Evolutionary conservation across 164 flowering plant genomes (phyloP).

Genomic region (Sedum album): DNA sequence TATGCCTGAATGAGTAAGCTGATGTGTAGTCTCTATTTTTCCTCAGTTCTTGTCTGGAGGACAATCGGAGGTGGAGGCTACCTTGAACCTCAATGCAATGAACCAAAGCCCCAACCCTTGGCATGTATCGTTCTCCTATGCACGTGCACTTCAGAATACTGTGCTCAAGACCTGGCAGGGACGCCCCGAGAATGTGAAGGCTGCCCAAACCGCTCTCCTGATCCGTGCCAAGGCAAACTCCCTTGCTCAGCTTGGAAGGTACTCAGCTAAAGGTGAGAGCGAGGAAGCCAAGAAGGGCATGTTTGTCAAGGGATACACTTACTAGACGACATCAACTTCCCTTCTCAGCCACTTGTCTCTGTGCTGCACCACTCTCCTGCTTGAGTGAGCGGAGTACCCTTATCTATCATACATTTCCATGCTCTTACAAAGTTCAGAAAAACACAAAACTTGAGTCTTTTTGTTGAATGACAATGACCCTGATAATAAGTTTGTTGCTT

Average conservation of each 20-base stretch:
- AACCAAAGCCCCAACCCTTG: slow-evolving; percentile 84
- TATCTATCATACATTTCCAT: no score
- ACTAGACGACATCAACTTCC: slow-evolving; percentile 21
- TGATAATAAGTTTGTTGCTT: no score
- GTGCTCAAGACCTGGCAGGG: slow-evolving; percentile 84
- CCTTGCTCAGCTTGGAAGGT: slow-evolving; percentile 72
- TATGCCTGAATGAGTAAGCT: not conserved
- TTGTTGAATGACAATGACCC: no score
- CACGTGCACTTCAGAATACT: slow-evolving; percentile 72
- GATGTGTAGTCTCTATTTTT: slow-evolving; percentile 7
- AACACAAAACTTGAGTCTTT: no score
- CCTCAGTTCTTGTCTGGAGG: slow-evolving; percentile 79
- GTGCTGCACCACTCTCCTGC: not conserved
- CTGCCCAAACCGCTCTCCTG: slow-evolving; percentile 59
- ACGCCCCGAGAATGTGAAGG: slow-evolving; percentile 59
- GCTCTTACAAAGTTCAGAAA: no score
- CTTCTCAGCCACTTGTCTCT: not conserved
- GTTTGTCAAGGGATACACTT: slow-evolving; percentile 78
- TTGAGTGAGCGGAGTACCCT: not conserved
- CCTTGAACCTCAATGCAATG: slow-evolving; percentile 75
- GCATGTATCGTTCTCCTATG: slow-evolving; percentile 86
- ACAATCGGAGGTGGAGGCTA: slow-evolving; percentile 76
- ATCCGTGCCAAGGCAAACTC: slow-evolving; percentile 81
- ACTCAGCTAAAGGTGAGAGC: slow-evolving; percentile 64
- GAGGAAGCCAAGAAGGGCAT: slow-evolving; percentile 80